A percentile compares a stretch with the other conserved stretches of the same genome.
These are phyloP conservation scores for Eucalyptus cloeziana DNA, from an alignment of 345 rosid species.

Conservation along the genomic window DNA sequence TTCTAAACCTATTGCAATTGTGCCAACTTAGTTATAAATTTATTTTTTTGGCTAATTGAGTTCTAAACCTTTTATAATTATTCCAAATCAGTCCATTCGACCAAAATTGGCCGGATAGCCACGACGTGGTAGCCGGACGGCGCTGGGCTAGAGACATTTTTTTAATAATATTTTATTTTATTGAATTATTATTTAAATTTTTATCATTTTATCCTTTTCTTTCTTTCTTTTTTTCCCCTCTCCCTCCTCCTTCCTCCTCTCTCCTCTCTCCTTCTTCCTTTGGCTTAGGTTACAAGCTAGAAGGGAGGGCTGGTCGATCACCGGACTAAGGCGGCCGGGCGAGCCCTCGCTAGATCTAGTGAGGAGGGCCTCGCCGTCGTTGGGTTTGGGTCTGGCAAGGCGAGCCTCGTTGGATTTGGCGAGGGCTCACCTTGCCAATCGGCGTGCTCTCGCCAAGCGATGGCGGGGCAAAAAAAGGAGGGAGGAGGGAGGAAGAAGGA, in stretches of 20 bases:
- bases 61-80: rapidly evolving
- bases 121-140: rapidly evolving
- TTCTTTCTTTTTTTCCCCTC: too few species aligned
- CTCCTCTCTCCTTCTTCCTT: too few species aligned
- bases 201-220: too few species aligned
- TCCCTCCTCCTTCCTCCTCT: too few species aligned
- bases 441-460: rapidly evolving
- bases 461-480: rapidly evolving
- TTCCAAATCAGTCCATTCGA: rapidly evolving
- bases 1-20: rapidly evolving
- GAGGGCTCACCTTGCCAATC: rapidly evolving
- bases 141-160: rapidly evolving
- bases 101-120: rapidly evolving
- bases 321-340: rapidly evolving
- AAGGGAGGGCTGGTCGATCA: rapidly evolving
- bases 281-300: rapidly evolving
- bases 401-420: rapidly evolving
- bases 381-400: rapidly evolving
- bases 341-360: rapidly evolving
- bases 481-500: too few species aligned
- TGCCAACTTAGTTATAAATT: rapidly evolving
- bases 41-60: rapidly evolving
- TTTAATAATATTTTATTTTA: too few species aligned
- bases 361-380: rapidly evolving
- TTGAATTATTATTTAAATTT: too few species aligned